Evolutionary conservation across 345 rosid species (phyloP).

Genomic region (Tarenaya hassleriana): DNA sequence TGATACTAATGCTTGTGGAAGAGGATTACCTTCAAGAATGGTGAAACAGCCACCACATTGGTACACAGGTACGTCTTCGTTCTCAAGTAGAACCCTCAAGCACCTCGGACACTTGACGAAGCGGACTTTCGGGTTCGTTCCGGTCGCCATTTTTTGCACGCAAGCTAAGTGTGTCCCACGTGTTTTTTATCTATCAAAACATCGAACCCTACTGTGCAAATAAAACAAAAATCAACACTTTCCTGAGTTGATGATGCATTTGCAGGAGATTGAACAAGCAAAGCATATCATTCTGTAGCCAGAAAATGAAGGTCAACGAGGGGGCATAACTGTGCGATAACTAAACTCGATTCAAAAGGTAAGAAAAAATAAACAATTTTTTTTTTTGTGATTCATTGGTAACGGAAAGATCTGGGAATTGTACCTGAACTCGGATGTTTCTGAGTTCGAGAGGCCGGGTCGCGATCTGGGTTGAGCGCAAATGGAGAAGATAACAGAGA

Average conservation of each 20-base stretch:
- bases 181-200: conserved; percentile 7
- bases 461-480: too few relatives aligned
- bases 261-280: conserved; percentile 4
- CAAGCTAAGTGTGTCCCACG: conserved; percentile 6
- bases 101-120: conserved; percentile 75
- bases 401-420: too few relatives aligned
- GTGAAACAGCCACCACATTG: conserved; percentile 61
- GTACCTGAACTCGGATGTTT: too few relatives aligned
- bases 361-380: background rate
- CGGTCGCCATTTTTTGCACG: conserved; percentile 32
- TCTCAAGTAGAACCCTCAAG: conserved; percentile 48
- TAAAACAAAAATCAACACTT: conserved; percentile 16
- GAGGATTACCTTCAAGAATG: conserved; percentile 52
- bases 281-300: conserved; percentile 1
- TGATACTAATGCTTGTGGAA: conserved; percentile 6
- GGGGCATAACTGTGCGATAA: background rate
- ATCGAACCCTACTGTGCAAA: background rate
- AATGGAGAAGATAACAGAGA: too few relatives aligned
- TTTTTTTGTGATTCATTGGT: too few relatives aligned
- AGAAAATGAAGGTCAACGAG: conserved; percentile 26
- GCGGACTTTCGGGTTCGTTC: conserved; percentile 35
- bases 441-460: too few relatives aligned
- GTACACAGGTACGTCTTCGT: conserved; percentile 47
- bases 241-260: background rate
- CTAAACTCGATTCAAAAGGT: background rate